Conservation (phyloP, 1,139 yeast genomes). For the Yamadazyma trypodendri region DNA sequence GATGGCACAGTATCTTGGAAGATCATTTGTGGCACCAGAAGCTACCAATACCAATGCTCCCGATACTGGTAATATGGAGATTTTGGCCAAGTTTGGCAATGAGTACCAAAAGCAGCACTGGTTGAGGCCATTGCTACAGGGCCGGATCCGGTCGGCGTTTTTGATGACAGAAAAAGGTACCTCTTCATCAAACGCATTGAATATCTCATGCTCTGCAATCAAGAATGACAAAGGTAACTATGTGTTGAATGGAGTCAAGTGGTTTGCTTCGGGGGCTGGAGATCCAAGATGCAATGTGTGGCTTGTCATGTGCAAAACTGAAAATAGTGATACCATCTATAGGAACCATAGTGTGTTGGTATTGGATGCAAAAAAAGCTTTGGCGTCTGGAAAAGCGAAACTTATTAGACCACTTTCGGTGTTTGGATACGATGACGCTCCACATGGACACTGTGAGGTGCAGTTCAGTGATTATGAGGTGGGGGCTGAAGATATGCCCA, state of each 20-base stretch:
- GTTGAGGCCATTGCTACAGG: slow-evolving; percentile 57
- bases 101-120: slow-evolving; percentile 51
- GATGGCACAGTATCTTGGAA: slow-evolving; percentile 69
- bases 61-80: slow-evolving; percentile 77
- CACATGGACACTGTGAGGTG: slow-evolving; percentile 72
- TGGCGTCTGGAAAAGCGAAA: slow-evolving; percentile 51
- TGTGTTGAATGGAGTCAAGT: slow-evolving; percentile 63
- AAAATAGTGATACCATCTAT: slow-evolving; percentile 35
- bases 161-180: slow-evolving; percentile 70
- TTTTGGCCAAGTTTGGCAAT: slow-evolving; percentile 60
- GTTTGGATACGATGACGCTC: slow-evolving; percentile 70
- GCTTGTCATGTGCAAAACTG: slow-evolving; percentile 69
- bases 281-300: slow-evolving; percentile 64
- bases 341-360: slow-evolving; percentile 61
- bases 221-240: slow-evolving; percentile 47
- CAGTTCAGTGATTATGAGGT: slow-evolving; percentile 53
- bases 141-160: slow-evolving; percentile 64
- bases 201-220: slow-evolving; percentile 52
- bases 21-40: slow-evolving; percentile 57
- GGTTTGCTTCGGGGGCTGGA: slow-evolving; percentile 80
- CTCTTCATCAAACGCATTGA: slow-evolving; percentile 67
- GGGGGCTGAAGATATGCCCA: slow-evolving; percentile 38
- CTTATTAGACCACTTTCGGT: slow-evolving; percentile 56
- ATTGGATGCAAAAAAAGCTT: slow-evolving; percentile 52
- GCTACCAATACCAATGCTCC: slow-evolving; percentile 68